These are phyloP conservation scores for Hericium erinaceus DNA, from an alignment of 768 basidiomycete species.

Conservation along the genomic window DNA sequence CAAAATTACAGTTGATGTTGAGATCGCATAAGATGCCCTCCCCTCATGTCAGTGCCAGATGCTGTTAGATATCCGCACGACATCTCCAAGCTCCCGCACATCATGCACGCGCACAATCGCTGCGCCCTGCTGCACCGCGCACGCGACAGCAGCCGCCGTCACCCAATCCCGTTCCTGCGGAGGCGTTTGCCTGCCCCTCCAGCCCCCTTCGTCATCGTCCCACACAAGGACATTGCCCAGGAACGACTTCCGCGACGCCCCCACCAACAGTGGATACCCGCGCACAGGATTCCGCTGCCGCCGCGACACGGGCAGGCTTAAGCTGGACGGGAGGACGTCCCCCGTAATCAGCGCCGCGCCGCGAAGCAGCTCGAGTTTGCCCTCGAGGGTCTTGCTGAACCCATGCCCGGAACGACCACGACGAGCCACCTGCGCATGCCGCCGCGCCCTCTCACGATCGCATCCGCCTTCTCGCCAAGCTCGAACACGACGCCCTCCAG, in stretches of 20 bases:
- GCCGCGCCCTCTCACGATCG: conserved; percentile 53
- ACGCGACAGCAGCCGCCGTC: conserved; percentile 68
- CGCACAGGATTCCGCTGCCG: conserved; percentile 34
- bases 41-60: conserved; percentile 2
- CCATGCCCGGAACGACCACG: conserved; percentile 90
- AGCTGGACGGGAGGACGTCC: conserved; percentile 19
- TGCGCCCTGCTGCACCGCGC: conserved; percentile 66
- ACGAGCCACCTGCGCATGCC: conserved; percentile 85
- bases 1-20: no score
- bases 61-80: conserved; percentile 54
- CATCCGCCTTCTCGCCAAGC: conserved; percentile 57
- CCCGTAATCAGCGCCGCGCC: conserved; percentile 37
- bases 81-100: conserved; percentile 62
- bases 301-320: conserved; percentile 10
- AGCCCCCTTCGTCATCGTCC: conserved; percentile 27
- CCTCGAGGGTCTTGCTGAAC: conserved; percentile 80
- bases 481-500: conserved; percentile 63
- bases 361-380: conserved; percentile 63
- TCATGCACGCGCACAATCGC: conserved; percentile 80
- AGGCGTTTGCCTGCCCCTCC: conserved; percentile 42
- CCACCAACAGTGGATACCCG: conserved; percentile 63
- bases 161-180: conserved; percentile 68
- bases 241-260: conserved; percentile 79
- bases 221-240: conserved; percentile 55
- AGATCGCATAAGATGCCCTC: no score